These are phyloP conservation scores for Trapa bicornis DNA, from an alignment of 345 rosid species.

Conservation along the genomic window DNA sequence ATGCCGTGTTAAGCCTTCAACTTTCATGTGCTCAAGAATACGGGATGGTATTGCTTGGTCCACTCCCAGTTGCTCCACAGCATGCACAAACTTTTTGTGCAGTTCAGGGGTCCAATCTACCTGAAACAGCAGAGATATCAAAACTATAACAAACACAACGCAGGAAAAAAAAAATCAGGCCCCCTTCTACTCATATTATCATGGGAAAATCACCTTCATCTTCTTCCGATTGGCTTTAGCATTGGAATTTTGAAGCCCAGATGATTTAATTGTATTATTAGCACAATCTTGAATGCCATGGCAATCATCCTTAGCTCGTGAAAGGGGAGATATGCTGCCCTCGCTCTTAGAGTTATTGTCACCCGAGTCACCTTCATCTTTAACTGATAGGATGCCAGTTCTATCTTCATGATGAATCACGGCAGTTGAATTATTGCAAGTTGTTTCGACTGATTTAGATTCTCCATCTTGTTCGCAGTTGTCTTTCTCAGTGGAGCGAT, in stretches of 20 bases:
- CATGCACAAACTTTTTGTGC: conserved; percentile 81
- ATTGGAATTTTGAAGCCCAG: conserved; percentile 24
- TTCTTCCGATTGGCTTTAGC: conserved; percentile 50
- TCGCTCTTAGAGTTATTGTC: conserved; percentile 21
- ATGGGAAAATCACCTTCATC: conserved; percentile 26
- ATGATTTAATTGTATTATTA: conserved; percentile 22
- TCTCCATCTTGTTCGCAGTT: conserved; percentile 56
- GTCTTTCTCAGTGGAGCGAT: conserved; percentile 46
- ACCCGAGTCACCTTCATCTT: conserved; percentile 38
- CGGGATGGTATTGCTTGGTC: conserved; percentile 96
- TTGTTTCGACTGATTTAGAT: conserved; percentile 82
- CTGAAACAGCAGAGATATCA: conserved; percentile 25
- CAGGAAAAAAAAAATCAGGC: not conserved
- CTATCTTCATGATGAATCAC: conserved; percentile 18
- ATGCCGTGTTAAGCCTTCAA: conserved; percentile 82
- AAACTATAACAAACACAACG: too few species aligned
- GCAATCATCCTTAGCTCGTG: conserved; percentile 20
- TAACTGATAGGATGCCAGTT: conserved; percentile 17
- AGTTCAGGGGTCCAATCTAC: conserved; percentile 94
- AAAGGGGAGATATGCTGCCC: conserved; percentile 8
- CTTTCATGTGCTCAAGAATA: conserved; percentile 93
- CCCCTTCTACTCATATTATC: not conserved
- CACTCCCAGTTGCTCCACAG: conserved; percentile 77
- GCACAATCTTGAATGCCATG: conserved; percentile 10
- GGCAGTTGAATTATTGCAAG: conserved; percentile 27